Conservation (phyloP, 1,284 basidiomycete genomes). For the Mrakiaceae sp. region DNA sequence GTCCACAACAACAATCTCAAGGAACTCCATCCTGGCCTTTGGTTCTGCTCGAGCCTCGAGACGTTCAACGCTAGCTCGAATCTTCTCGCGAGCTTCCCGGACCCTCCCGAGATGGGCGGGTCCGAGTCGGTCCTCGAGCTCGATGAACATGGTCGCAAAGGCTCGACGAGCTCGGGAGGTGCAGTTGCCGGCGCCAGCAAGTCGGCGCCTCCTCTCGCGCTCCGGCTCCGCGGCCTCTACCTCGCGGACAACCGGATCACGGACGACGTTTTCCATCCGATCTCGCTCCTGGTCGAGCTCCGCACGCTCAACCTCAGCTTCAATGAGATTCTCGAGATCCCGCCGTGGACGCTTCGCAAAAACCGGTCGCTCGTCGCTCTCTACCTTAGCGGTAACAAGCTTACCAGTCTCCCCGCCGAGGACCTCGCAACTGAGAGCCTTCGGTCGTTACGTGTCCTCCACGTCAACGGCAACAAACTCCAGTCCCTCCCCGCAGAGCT, state of each 20-base stretch:
- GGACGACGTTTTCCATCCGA: slow-evolving; percentile 65
- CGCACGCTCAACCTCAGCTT: slow-evolving; percentile 84
- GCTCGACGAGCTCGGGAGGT: slow-evolving; percentile 19
- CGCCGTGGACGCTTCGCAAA: slow-evolving; percentile 61
- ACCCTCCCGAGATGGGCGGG: slow-evolving; percentile 40
- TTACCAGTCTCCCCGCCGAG: slow-evolving; percentile 81
- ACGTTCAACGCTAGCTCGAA: slow-evolving; percentile 85
- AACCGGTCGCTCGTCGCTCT: slow-evolving; percentile 64
- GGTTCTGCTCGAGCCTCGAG: slow-evolving; percentile 67
- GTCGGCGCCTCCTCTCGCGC: slow-evolving; percentile 43
- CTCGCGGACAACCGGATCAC: slow-evolving; percentile 82
- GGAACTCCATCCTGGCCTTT: slow-evolving; percentile 63
- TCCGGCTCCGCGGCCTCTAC: slow-evolving; percentile 63
- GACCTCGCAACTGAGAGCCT: slow-evolving; percentile 53
- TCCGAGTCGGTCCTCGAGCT: slow-evolving; percentile 2
- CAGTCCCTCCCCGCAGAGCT: slow-evolving; percentile 87
- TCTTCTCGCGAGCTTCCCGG: slow-evolving; percentile 60
- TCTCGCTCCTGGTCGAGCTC: slow-evolving; percentile 65
- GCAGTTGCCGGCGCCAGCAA: slow-evolving; percentile 21
- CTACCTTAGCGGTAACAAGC: slow-evolving; percentile 86
- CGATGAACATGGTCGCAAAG: slow-evolving; percentile 26
- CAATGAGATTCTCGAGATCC: slow-evolving; percentile 88
- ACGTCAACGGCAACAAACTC: slow-evolving; percentile 88
- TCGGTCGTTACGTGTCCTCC: slow-evolving; percentile 58
- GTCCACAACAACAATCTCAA: slow-evolving; percentile 86